phyloP scores from a whole-genome alignment of 495 filamentous ascomycete genomes.

The Talaromyces thailandensis region DNA sequence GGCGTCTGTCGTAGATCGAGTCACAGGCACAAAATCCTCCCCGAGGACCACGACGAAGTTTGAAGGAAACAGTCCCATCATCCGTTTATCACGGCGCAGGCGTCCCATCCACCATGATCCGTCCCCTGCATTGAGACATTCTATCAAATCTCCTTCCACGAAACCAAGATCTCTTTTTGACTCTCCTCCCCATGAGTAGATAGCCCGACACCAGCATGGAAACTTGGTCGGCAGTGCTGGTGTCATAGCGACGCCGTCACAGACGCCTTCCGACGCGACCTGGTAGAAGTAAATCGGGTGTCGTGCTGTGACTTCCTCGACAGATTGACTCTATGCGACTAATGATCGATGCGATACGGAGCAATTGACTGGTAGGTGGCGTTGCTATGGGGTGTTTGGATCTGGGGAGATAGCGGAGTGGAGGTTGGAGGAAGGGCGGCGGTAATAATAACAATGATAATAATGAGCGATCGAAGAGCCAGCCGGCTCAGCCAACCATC shows the following conservation, averaged over 20 bases:
- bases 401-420: neutral
- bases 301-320: neutral
- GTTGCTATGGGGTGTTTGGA: neutral
- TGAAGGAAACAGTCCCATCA: constrained; percentile 87
- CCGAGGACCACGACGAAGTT: constrained; percentile 92
- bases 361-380: neutral
- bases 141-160: constrained; percentile 94
- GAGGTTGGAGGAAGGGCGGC: neutral
- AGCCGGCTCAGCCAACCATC: neutral
- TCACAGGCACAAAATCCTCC: constrained; percentile 73
- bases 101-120: constrained; percentile 98
- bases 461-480: neutral
- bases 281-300: neutral
- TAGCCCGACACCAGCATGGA: constrained; percentile 90
- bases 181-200: constrained; percentile 97
- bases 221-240: constrained; percentile 70
- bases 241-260: constrained; percentile 34
- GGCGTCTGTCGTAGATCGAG: constrained; percentile 54
- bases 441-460: neutral
- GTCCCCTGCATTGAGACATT: constrained; percentile 95
- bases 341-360: neutral
- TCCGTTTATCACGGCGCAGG: constrained; percentile 73
- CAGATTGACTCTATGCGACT: neutral
- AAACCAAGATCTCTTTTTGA: constrained; percentile 91
- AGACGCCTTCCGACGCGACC: neutral